Evolutionary conservation across 2,329 filamentous ascomycete genomes (phyloP).

Genomic region (Clarireedia hainanense): DNA sequence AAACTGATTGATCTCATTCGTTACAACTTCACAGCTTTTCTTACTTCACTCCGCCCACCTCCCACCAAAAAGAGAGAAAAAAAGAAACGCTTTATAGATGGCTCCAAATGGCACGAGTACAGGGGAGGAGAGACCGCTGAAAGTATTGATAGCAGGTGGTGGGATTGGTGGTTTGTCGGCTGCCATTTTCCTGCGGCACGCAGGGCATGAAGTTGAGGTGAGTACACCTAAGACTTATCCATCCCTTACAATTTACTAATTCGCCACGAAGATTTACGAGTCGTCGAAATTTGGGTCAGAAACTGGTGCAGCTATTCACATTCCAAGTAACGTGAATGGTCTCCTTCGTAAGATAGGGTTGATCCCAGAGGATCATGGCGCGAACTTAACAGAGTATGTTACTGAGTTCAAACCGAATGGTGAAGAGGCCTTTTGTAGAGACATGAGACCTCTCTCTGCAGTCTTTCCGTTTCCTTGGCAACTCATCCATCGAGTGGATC

Average conservation of each 20-base stretch:
- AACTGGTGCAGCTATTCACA: conserved; percentile 53
- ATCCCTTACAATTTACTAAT: background rate
- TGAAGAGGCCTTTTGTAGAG: background rate
- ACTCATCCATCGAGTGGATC: conserved; percentile 43
- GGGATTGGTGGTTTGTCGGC: conserved; percentile 48
- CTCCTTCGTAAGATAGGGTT: conserved; percentile 41
- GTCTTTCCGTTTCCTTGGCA: conserved; percentile 33
- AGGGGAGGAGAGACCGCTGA: background rate
- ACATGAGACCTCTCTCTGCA: background rate
- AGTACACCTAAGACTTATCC: background rate
- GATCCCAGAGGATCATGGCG: conserved; percentile 33
- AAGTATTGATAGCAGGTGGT: conserved; percentile 17
- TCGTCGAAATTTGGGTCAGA: conserved; percentile 48
- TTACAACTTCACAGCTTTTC: too few species aligned
- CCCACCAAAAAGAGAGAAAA: too few species aligned
- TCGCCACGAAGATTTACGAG: conserved; percentile 40
- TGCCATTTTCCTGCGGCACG: conserved; percentile 35
- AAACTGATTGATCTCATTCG: too few species aligned
- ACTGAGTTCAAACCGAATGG: conserved; percentile 9
- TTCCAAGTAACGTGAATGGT: conserved; percentile 54
- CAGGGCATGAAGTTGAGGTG: conserved; percentile 15
- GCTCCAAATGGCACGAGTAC: background rate
- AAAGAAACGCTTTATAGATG: background rate
- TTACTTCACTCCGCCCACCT: too few species aligned
- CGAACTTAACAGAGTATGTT: background rate